Evolutionary conservation across 2,329 filamentous ascomycete genomes (phyloP), one percentile per base, ranked within the genome.

Genomic region (Tolypocladium inflatum): DNA sequence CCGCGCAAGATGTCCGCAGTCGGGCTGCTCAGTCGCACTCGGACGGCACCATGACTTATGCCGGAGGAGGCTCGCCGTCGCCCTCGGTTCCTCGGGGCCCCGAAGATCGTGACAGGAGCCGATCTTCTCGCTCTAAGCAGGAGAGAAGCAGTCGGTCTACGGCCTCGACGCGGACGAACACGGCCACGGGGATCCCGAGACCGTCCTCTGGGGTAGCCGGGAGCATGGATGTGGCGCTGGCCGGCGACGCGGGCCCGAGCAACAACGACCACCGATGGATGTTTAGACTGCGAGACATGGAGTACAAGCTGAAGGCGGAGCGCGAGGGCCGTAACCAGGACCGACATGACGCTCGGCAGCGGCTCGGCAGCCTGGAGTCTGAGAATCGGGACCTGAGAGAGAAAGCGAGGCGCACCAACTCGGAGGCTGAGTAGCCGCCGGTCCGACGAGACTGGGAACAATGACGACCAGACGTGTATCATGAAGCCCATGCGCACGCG

Each of bases 301-400:
- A 99, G 77, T 82, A 87, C 63, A 85, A 95, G 65, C 78, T 99
- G 21, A 96, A 96, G 71, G 86, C 89, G 52, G 94, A 99, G 75
- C 79, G 94, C 17, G 94, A 97, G 72, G 91, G 87, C 1, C 78
- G 94, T 51, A 78, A 95, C 56, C 78, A 96, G 59, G 94, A 99
- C 73, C 84, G 94, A 4, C 88, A 83, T 54, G 91, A 91, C 30
- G 93, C 93, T 35, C 78, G 90, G 57, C 88, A 91, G 74, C 79
- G 93, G 56, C 74, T 96, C 0, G 87, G 91, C 59, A 88, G 91
- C 61, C 81, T 88, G n/a, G 82, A 86, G 68, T 77, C 81, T 57
- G 87, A 91, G 74, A 91, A 91, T 67, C 82, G 87, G 63, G 84
- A 89, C 63, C 73, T 94, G 60, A 78, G 83, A 58, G 79, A 80